Percentiles rank a stretch among this genome's conserved stretches.
These are phyloP conservation scores for Asterochloris erici DNA, from an alignment of 139 green algal species.

Conservation along the genomic window DNA sequence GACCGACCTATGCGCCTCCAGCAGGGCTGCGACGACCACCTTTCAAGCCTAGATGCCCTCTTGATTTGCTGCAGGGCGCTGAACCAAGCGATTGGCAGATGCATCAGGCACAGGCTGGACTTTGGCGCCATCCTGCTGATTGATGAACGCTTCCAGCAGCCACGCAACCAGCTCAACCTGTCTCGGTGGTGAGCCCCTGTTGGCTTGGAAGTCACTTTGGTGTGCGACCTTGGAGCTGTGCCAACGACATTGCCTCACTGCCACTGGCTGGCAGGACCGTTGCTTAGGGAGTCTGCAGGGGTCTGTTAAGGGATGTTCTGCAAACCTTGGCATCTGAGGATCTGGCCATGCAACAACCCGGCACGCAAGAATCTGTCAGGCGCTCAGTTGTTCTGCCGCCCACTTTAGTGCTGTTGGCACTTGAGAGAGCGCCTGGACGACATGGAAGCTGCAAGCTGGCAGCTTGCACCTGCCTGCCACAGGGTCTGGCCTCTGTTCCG, in stretches of 20 bases:
- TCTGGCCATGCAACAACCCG: not conserved
- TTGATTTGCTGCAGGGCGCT: slow-evolving; percentile 16
- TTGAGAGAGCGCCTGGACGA: too few relatives aligned
- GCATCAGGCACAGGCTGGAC: slow-evolving; percentile 90
- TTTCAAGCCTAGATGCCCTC: too few relatives aligned
- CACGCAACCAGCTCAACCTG: slow-evolving; percentile 46
- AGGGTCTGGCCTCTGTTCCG: not conserved
- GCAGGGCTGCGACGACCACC: too few relatives aligned
- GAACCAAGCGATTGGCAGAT: slow-evolving; percentile 81
- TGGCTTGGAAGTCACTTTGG: not conserved
- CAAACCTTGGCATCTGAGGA: not conserved
- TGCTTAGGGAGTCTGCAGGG: not conserved
- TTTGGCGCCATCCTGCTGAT: slow-evolving; percentile 94
- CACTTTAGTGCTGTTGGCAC: too few relatives aligned
- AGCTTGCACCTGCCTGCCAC: too few relatives aligned
- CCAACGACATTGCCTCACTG: not conserved
- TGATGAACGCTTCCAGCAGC: slow-evolving; percentile 73
- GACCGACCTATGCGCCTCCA: too few relatives aligned
- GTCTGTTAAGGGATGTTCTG: not conserved
- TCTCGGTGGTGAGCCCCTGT: slow-evolving; percentile 55
- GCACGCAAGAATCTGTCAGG: not conserved
- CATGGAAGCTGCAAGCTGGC: too few relatives aligned
- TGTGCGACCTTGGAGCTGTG: not conserved
- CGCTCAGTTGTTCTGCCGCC: too few relatives aligned
- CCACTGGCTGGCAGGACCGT: not conserved